Evolutionary conservation across 2,329 filamentous ascomycete genomes (phyloP).

Genomic region (Penicillium corylophilum): DNA sequence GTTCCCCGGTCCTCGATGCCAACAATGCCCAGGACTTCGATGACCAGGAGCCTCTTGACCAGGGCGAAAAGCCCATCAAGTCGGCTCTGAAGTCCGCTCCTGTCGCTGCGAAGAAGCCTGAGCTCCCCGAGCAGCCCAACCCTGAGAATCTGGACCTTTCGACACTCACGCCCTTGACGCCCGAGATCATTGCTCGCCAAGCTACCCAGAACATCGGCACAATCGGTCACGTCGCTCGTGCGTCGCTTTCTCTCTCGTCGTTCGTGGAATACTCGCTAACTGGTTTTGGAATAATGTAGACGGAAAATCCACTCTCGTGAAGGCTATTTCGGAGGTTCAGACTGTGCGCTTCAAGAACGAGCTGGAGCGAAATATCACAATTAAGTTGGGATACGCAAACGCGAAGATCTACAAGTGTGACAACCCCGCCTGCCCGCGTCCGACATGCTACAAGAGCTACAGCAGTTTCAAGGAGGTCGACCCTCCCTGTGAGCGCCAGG

Average conservation of each 20-base stretch:
- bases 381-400: conserved; percentile 99
- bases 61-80: conserved; percentile 67
- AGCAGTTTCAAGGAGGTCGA: conserved; percentile 99
- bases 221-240: conserved; percentile 88
- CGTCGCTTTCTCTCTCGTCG: not conserved
- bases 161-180: conserved; percentile 78
- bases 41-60: conserved; percentile 66
- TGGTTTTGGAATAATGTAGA: not conserved
- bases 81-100: conserved; percentile 73
- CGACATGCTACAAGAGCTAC: conserved; percentile 93
- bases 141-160: conserved; percentile 83
- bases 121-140: conserved; percentile 86
- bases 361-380: conserved; percentile 97
- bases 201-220: conserved; percentile 95
- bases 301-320: conserved; percentile 98
- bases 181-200: conserved; percentile 96
- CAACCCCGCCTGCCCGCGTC: conserved; percentile 83
- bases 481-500: conserved; percentile 90
- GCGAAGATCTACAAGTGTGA: conserved; percentile 99
- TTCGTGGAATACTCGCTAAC: not conserved
- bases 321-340: conserved; percentile 98
- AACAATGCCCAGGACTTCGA: conserved; percentile 66
- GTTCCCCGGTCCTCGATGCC: conserved; percentile 52
- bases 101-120: conserved; percentile 58
- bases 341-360: conserved; percentile 99